Percentiles rank a stretch among this genome's conserved stretches.
Conservation (phyloP, 2,329 filamentous ascomycete species). For the Scedosporium minutisporum region DNA sequence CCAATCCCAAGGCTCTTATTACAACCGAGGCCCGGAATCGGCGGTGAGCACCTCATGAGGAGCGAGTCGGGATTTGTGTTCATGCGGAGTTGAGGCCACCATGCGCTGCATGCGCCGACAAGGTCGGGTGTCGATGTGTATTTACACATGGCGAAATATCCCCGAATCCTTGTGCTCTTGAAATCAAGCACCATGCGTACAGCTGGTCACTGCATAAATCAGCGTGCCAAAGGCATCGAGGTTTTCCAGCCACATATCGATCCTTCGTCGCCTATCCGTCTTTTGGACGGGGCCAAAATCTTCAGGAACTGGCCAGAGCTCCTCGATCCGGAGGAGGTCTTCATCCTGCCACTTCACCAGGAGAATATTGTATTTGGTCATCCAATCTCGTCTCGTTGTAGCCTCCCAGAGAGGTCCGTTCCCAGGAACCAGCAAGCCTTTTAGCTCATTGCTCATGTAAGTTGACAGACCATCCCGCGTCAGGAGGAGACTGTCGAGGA, state of each 20-base stretch:
- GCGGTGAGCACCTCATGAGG: too few species aligned
- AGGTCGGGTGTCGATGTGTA: too few species aligned
- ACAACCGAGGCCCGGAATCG: background rate
- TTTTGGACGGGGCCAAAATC: conserved; percentile 20
- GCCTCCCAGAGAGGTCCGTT: conserved; percentile 34
- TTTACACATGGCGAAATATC: too few species aligned
- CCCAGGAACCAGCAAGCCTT: conserved; percentile 30
- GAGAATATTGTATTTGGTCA: conserved; percentile 29
- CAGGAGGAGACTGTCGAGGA: conserved; percentile 41
- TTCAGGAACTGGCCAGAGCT: conserved; percentile 35
- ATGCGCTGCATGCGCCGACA: too few species aligned
- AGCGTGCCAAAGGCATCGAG: conserved; percentile 45
- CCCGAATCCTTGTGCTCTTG: background rate
- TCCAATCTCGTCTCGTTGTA: conserved; percentile 27
- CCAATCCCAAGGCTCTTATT: background rate
- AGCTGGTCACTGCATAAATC: conserved; percentile 38
- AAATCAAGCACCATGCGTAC: conserved; percentile 28
- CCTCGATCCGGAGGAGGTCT: conserved; percentile 31
- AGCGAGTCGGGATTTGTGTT: too few species aligned
- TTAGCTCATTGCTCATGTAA: conserved; percentile 39
- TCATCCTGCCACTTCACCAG: conserved; percentile 31
- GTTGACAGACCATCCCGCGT: conserved; percentile 31
- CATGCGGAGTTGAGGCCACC: too few species aligned
- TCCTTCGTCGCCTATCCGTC: conserved; percentile 22
- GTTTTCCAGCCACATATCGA: conserved; percentile 39